Percentiles rank a stretch among this genome's conserved stretches.
Conservation (phyloP, 2,329 filamentous ascomycete genomes). For the Alternaria infectoria region DNA sequence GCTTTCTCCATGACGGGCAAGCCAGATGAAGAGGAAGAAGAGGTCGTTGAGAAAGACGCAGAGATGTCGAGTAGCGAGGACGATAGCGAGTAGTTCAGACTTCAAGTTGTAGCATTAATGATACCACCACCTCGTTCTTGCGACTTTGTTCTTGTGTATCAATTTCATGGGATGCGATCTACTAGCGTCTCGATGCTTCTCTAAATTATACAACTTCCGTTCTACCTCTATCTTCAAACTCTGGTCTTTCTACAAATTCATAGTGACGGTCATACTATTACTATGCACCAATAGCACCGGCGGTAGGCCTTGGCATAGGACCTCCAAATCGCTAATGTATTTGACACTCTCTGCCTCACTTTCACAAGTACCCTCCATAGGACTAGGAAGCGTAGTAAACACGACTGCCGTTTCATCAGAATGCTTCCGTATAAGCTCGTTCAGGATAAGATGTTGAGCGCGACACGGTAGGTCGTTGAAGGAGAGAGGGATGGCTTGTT, state of each 20-base stretch:
- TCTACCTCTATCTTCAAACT: not conserved
- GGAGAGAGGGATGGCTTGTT: constrained; percentile 71
- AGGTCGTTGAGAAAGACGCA: constrained; percentile 27
- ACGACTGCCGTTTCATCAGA: constrained; percentile 70
- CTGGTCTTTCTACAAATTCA: constrained; percentile 62
- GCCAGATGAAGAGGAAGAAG: constrained; percentile 33
- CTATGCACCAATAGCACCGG: constrained; percentile 81
- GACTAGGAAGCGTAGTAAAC: constrained; percentile 83
- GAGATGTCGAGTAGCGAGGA: constrained; percentile 27
- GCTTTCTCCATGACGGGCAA: constrained; percentile 79
- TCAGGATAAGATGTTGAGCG: constrained; percentile 84
- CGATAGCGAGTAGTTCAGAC: constrained; percentile 25
- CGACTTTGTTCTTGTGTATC: not conserved
- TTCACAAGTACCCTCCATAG: constrained; percentile 74
- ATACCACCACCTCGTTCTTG: constrained; percentile 16
- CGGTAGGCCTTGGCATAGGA: constrained; percentile 77
- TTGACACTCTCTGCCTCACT: constrained; percentile 73
- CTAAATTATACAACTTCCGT: not conserved
- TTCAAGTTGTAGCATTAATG: constrained; percentile 7
- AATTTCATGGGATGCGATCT: not conserved
- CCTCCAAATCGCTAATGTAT: constrained; percentile 79
- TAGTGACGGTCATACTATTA: constrained; percentile 89
- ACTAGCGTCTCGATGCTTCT: not conserved
- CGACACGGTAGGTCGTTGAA: constrained; percentile 88
- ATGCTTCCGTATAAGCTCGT: constrained; percentile 72